Conservation (phyloP, 306 rosid species). For the Cicer arietinum region DNA sequence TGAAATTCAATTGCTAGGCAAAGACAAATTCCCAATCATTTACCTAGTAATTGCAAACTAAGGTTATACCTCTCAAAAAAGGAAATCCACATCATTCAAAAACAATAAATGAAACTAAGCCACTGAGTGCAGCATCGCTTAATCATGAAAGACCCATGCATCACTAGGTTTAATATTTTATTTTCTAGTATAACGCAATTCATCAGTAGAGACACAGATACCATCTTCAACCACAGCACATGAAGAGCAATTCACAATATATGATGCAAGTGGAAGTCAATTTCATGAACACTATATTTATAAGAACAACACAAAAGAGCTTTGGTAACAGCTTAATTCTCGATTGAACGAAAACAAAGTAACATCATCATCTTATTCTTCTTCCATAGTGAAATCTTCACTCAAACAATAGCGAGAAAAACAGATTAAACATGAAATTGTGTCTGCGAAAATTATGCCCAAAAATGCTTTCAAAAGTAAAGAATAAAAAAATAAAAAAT, state of each 20-base stretch:
- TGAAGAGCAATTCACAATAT: conserved; percentile 2
- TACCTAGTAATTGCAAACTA: conserved; percentile 14
- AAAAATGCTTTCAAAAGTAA: too few relatives aligned
- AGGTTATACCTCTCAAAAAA: neutral
- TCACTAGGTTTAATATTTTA: conserved; percentile 7
- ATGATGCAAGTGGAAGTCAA: neutral
- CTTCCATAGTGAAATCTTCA: conserved; percentile 10
- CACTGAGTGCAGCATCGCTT: conserved; percentile 17
- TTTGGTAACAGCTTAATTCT: neutral
- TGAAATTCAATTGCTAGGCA: too few relatives aligned
- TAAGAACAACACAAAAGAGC: neutral
- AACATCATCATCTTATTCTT: neutral
- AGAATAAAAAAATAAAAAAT: neutral
- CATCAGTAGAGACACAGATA: conserved; percentile 9
- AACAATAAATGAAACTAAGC: neutral
- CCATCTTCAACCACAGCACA: conserved; percentile 3
- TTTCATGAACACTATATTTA: conserved; percentile 46
- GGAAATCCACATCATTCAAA: neutral
- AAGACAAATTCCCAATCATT: conserved; percentile 7
- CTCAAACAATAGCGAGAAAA: neutral
- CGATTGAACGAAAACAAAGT: conserved; percentile 9
- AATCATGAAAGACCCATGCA: conserved; percentile 1
- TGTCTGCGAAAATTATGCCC: neutral
- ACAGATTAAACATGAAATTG: conserved; percentile 12
- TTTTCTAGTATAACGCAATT: neutral